Evolutionary conservation across 1,284 basidiomycete species (phyloP).

Genomic region (Xerocomus amazonicus): DNA sequence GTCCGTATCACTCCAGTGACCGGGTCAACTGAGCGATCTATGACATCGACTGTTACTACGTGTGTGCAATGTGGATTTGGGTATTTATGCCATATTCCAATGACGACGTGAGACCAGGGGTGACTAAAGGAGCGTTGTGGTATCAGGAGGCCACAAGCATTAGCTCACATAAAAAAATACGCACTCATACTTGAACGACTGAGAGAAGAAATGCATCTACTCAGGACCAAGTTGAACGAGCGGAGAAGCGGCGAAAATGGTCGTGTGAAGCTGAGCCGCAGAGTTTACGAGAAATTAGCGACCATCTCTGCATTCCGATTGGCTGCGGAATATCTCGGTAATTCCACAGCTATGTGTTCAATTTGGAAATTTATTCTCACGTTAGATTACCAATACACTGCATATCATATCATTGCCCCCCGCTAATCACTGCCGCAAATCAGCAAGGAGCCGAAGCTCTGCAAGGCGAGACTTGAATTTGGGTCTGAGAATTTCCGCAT

Average conservation of each 20-base stretch:
- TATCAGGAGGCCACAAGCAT: constrained; percentile 17
- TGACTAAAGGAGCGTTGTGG: constrained; percentile 50
- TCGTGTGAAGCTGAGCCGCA: constrained; percentile 25
- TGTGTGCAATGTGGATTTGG: constrained; percentile 92
- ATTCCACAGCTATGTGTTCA: background rate
- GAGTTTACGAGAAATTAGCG: constrained; percentile 18
- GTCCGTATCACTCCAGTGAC: constrained; percentile 85
- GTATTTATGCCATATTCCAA: constrained; percentile 93
- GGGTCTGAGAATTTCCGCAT: constrained; percentile 46
- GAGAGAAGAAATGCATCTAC: constrained; percentile 73
- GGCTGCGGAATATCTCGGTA: constrained; percentile 26
- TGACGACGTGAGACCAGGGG: constrained; percentile 82
- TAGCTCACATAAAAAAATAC: constrained; percentile 24
- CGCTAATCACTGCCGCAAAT: constrained; percentile 9
- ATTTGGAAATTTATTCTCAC: constrained; percentile 9
- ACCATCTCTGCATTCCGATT: constrained; percentile 26
- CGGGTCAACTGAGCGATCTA: constrained; percentile 81
- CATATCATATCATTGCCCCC: too few species aligned
- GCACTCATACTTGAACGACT: constrained; percentile 70
- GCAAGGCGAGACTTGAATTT: constrained; percentile 77
- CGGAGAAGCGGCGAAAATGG: constrained; percentile 13
- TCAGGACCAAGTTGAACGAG: constrained; percentile 8
- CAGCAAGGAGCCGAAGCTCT: constrained; percentile 47
- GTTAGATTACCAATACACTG: background rate
- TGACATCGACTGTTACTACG: constrained; percentile 86